phyloP scores from a whole-genome alignment of 345 rosid genomes.

The Brassica napus region DNA sequence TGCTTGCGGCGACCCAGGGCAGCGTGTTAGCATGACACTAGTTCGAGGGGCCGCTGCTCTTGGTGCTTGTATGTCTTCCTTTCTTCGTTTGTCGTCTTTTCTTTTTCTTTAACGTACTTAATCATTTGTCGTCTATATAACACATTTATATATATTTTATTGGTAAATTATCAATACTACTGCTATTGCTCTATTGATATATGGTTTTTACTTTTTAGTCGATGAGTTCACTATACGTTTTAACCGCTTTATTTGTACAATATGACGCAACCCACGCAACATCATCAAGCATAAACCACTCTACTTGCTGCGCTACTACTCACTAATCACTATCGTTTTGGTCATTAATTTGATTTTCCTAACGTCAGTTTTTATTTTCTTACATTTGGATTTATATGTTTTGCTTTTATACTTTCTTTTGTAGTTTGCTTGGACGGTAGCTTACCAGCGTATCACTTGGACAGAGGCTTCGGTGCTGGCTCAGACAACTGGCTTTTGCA shows the following conservation, averaged over 20 bases:
- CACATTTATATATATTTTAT: neutral
- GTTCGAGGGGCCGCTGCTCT: conserved; percentile 58
- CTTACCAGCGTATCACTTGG: conserved; percentile 80
- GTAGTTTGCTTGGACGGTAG: conserved; percentile 94
- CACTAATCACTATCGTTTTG: conserved; percentile 2
- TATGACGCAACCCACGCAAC: neutral
- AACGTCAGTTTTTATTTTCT: neutral
- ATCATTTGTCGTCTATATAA: neutral
- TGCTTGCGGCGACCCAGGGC: conserved; percentile 34
- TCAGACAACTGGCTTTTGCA: conserved; percentile 80
- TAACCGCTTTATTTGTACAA: neutral
- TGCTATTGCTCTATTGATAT: neutral
- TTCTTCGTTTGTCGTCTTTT: neutral
- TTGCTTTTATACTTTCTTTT: neutral
- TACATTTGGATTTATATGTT: neutral
- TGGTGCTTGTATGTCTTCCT: conserved; percentile 64
- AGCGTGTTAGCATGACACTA: conserved; percentile 67
- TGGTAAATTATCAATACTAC: neutral
- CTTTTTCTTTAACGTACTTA: neutral
- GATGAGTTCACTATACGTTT: neutral
- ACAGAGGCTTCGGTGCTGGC: conserved; percentile 85
- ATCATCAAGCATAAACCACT: neutral
- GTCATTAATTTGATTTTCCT: neutral
- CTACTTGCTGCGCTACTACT: neutral
- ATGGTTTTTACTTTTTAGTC: neutral